Conservation (phyloP, 2,329 filamentous ascomycete genomes). For the Colletotrichum caudatum region DNA sequence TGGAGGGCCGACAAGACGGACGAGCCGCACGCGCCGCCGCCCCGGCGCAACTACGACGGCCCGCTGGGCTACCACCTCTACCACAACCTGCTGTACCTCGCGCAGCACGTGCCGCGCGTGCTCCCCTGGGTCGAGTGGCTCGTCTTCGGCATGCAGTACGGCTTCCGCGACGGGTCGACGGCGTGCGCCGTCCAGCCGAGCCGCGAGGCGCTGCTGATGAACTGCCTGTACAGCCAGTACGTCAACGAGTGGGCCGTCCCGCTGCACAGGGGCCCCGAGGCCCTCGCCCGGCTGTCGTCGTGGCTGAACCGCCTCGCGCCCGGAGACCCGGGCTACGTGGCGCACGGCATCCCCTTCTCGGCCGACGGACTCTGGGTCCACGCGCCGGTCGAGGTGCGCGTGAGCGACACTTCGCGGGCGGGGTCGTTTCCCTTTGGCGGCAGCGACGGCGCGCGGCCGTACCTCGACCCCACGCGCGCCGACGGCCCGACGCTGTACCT, state of each 20-base stretch:
- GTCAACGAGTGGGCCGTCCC: conserved; percentile 99
- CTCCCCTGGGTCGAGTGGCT: conserved; percentile 95
- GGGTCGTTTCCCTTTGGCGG: no score
- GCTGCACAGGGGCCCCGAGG: conserved; percentile 86
- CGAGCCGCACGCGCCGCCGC: conserved; percentile 69
- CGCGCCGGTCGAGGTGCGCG: conserved; percentile 91
- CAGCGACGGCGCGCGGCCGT: conserved; percentile 52
- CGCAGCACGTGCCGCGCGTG: conserved; percentile 81
- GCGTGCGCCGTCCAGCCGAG: conserved; percentile 84
- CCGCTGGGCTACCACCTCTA: conserved; percentile 88
- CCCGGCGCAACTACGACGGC: conserved; percentile 83
- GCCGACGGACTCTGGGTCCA: conserved; percentile 85
- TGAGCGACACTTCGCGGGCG: conserved; percentile 73
- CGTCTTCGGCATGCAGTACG: conserved; percentile 97
- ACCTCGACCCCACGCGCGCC: conserved; percentile 76
- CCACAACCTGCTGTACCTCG: conserved; percentile 87
- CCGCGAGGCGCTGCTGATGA: conserved; percentile 87
- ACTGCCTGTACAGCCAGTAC: conserved; percentile 98
- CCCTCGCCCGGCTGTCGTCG: conserved; percentile 81
- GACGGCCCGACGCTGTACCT: conserved; percentile 85
- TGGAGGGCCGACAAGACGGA: conserved; percentile 89
- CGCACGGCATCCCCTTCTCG: conserved; percentile 82
- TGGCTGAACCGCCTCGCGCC: conserved; percentile 79
- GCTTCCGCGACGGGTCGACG: conserved; percentile 78
- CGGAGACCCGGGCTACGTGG: conserved; percentile 72